These are phyloP conservation scores for Rhizopus delemar DNA, from an alignment of 371 early-diverging fungal genomes.

Conservation along the genomic window DNA sequence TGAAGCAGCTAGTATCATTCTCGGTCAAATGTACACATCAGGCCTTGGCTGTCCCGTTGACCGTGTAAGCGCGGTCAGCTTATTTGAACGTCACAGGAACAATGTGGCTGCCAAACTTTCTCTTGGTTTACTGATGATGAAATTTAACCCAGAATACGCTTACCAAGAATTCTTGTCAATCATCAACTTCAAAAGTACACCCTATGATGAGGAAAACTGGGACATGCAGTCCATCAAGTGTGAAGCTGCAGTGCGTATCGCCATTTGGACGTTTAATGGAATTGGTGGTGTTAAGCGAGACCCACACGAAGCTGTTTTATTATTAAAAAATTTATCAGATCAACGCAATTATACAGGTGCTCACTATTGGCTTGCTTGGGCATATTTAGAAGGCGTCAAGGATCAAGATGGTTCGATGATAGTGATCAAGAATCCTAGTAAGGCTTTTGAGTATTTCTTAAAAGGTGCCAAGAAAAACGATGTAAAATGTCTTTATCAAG, in stretches of 20 bases:
- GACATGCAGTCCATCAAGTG: slow-evolving; percentile 12
- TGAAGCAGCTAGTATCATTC: slow-evolving; percentile 14
- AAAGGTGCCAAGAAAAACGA: slow-evolving; percentile 11
- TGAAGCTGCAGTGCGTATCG: slow-evolving; percentile 20
- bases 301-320: slow-evolving; percentile 6
- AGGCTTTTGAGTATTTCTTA: slow-evolving; percentile 14
- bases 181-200: background rate
- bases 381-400: slow-evolving; percentile 18
- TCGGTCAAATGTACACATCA: slow-evolving; percentile 24
- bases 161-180: slow-evolving; percentile 11
- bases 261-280: slow-evolving; percentile 26
- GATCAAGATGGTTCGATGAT: slow-evolving; percentile 5
- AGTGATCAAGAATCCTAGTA: background rate
- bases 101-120: slow-evolving; percentile 23
- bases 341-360: slow-evolving; percentile 18
- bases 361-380: slow-evolving; percentile 18
- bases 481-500: slow-evolving; percentile 5
- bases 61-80: slow-evolving; percentile 8
- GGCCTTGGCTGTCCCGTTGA: slow-evolving; percentile 14
- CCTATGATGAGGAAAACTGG: slow-evolving; percentile 19
- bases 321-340: slow-evolving; percentile 20
- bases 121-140: slow-evolving; percentile 15
- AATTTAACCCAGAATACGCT: slow-evolving; percentile 18
- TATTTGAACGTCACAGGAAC: slow-evolving; percentile 8
- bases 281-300: slow-evolving; percentile 16